phyloP scores from a whole-genome alignment of 345 rosid species.

The Brassica rapa region DNA sequence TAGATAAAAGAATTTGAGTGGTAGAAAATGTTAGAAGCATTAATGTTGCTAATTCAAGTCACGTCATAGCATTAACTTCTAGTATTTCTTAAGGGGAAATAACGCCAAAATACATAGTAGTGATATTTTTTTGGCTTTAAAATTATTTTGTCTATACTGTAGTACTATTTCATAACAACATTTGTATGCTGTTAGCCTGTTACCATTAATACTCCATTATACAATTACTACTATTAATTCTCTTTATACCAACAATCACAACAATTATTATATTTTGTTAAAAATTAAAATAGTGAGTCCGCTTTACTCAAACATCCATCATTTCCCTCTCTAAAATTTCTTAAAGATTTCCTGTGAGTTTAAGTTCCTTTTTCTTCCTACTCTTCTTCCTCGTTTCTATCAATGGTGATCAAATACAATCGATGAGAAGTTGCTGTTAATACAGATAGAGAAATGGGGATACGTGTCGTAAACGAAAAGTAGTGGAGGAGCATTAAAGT shows the following conservation, averaged over 20 bases:
- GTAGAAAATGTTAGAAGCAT: background rate
- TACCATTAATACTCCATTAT: background rate
- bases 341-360: background rate
- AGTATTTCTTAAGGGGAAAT: background rate
- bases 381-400: conserved; percentile 25
- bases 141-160: background rate
- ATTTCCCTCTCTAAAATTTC: background rate
- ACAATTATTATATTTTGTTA: background rate
- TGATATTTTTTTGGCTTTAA: background rate
- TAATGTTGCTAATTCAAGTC: background rate
- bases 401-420: conserved; percentile 21
- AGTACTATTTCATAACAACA: background rate
- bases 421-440: conserved; percentile 26
- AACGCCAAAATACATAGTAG: background rate
- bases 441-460: background rate
- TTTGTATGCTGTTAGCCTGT: too few relatives aligned
- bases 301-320: conserved; percentile 1
- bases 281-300: background rate
- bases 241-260: background rate
- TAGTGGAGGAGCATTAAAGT: conserved; percentile 32
- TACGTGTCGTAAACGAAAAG: conserved; percentile 24
- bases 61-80: conserved; percentile 1
- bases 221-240: background rate
- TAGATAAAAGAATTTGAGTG: background rate
- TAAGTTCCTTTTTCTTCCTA: background rate